Base-by-base conservation (phyloP, 768 basidiomycete genomes). In the Naematelia aurantialba region DNA sequence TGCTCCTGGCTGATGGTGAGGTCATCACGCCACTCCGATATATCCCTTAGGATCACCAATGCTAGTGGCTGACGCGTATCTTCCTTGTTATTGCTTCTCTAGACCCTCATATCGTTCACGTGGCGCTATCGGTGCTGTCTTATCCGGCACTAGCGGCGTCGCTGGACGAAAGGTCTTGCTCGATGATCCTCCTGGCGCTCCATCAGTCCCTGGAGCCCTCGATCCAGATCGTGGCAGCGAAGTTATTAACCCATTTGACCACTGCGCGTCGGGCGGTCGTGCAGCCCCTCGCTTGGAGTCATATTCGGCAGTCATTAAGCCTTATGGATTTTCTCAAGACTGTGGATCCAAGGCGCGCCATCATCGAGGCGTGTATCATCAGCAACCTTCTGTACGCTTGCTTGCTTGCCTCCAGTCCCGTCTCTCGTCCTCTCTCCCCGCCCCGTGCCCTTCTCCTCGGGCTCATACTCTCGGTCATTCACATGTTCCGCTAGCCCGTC, bases 211-310 rank as follows among this genome's bases (percentile, higher is more conserved):
- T 68, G 11, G 68, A 73, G 51, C 63, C 68, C 0, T 67, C 66
- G 0, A 68, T 73, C 34, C 71, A 70, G 58, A 70, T 73, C 56
- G 68, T 68, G 10, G 71, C 71, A 26, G 71, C 71, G 3, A 73
- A 73, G 53, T 45, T 73, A 21, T 51, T 73, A 1, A 68, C 71
- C 1, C 68, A 70, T 42, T 58, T 73, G 3, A 65, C 69, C 12
- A 70, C 68, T 5, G 71, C 60, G 1, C 68, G 70, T 44, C 58
- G 64, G 21, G 69, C 71, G n/a, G 68, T 73, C 46, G 67, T 73
- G 1, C 67, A 70, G 55, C 71, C 71, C 2, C 60, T 73, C 4
- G 68, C 68, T 3, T 73, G 71, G 71, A 62, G 58, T 34, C 71
- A 73, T 61, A 68, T 73, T 44, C 57, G 71, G 5, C 71, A 73